A percentile compares a stretch with the other conserved stretches of the same genome.
Conservation (phyloP, 352 stramenopile species). For the Aphanomyces invadans region DNA sequence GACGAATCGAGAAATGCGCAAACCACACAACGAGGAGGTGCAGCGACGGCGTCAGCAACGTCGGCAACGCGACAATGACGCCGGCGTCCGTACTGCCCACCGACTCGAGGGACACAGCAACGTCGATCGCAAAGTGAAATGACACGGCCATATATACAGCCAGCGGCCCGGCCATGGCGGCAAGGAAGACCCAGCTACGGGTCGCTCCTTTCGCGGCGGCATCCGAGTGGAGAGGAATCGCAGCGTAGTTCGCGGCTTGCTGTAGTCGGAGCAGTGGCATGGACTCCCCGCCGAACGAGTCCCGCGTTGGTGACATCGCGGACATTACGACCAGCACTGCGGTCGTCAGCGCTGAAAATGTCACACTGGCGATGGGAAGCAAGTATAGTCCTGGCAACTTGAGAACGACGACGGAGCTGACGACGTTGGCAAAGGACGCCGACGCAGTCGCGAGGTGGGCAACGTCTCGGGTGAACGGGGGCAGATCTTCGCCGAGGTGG, state of each 20-base stretch:
- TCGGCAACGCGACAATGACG: background rate
- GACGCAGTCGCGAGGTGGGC: background rate
- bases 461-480: background rate
- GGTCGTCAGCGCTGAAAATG: slow-evolving; percentile 1
- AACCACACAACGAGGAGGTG: background rate
- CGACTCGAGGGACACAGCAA: background rate
- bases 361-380: background rate
- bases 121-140: slow-evolving; percentile 5
- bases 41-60: background rate
- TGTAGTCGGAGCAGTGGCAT: background rate
- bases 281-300: background rate
- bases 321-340: background rate
- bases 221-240: background rate
- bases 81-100: background rate
- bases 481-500: background rate
- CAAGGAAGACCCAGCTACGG: background rate
- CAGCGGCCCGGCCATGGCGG: background rate
- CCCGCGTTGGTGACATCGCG: background rate
- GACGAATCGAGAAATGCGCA: background rate
- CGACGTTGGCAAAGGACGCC: background rate
- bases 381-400: background rate
- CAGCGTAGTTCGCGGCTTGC: background rate
- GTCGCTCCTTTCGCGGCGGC: background rate
- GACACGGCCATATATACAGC: background rate
- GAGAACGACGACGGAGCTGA: background rate